Conservation (phyloP, 805 yeast genomes). For the Hanseniaspora hatyaiensis region DNA sequence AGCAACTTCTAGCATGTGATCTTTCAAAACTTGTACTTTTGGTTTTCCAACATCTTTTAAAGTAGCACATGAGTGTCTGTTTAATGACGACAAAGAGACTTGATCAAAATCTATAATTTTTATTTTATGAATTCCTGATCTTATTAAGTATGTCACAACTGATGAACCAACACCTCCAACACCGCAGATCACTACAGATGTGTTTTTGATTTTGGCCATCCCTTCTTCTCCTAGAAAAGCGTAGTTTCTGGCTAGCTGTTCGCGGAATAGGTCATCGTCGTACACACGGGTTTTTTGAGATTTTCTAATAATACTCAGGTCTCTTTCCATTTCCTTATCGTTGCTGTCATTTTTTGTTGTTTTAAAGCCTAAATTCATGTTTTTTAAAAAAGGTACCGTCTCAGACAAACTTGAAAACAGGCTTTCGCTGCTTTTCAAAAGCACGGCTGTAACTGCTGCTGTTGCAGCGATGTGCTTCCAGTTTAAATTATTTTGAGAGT, state of each 20-base stretch:
- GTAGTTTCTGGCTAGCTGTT: conserved; percentile 86
- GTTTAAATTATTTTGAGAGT: background rate
- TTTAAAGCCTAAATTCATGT: too few relatives aligned
- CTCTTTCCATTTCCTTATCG: conserved; percentile 9
- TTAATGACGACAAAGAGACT: conserved; percentile 80
- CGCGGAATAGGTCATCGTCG: conserved; percentile 66
- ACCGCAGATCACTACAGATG: conserved; percentile 71
- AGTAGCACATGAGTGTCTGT: conserved; percentile 92
- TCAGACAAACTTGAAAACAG: background rate
- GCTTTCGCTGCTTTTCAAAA: background rate
- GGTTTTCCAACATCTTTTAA: conserved; percentile 83
- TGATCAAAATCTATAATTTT: conserved; percentile 91
- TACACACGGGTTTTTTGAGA: conserved; percentile 22
- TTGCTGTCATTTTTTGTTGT: background rate
- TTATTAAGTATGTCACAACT: conserved; percentile 79
- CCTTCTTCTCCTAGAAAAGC: conserved; percentile 87
- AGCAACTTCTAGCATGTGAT: conserved; percentile 59
- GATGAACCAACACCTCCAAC: conserved; percentile 99
- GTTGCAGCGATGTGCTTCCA: background rate
- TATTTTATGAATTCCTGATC: conserved; percentile 76
- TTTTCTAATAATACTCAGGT: conserved; percentile 4
- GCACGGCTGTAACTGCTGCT: background rate
- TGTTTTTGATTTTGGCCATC: conserved; percentile 55
- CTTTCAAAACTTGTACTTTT: conserved; percentile 68
- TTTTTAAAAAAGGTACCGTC: too few relatives aligned